Conservation (phyloP, 805 yeast species). For the Starmerella floris region DNA sequence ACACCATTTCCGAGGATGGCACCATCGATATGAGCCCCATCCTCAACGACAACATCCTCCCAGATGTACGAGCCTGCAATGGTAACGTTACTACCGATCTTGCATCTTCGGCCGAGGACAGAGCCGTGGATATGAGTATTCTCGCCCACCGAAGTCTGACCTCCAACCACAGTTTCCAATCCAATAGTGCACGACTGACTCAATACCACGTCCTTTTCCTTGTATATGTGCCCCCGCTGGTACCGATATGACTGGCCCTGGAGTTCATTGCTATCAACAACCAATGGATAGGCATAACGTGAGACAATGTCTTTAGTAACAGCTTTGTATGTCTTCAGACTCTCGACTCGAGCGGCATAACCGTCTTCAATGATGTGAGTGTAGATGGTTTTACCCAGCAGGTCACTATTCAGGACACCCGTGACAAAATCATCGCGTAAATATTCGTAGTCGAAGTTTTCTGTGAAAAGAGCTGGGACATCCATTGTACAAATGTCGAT, state of each 20-base stretch:
- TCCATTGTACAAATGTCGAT: conserved; percentile 90
- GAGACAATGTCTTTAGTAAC: conserved; percentile 79
- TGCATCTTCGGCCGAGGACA: conserved; percentile 75
- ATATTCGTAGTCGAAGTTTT: conserved; percentile 86
- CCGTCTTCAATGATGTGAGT: conserved; percentile 68
- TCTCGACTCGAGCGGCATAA: conserved; percentile 90
- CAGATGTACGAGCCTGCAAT: conserved; percentile 72
- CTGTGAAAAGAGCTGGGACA: conserved; percentile 91
- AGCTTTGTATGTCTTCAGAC: conserved; percentile 86
- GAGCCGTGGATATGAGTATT: conserved; percentile 52
- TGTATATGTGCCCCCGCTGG: conserved; percentile 75
- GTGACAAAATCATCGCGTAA: conserved; percentile 76
- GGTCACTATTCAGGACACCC: conserved; percentile 82
- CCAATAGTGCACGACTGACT: conserved; percentile 82
- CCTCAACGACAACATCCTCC: conserved; percentile 67
- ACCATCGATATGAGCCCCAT: conserved; percentile 43
- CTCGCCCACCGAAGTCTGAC: conserved; percentile 62
- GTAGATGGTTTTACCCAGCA: conserved; percentile 79
- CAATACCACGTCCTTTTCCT: conserved; percentile 73
- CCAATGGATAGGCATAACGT: conserved; percentile 86
- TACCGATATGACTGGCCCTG: conserved; percentile 58
- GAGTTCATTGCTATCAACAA: conserved; percentile 64
- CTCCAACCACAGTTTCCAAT: conserved; percentile 70
- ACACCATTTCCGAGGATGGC: conserved; percentile 62
- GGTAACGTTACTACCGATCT: conserved; percentile 62